Conservation (phyloP, 148 eudicot species). For the Rhododendron griersonianum region DNA sequence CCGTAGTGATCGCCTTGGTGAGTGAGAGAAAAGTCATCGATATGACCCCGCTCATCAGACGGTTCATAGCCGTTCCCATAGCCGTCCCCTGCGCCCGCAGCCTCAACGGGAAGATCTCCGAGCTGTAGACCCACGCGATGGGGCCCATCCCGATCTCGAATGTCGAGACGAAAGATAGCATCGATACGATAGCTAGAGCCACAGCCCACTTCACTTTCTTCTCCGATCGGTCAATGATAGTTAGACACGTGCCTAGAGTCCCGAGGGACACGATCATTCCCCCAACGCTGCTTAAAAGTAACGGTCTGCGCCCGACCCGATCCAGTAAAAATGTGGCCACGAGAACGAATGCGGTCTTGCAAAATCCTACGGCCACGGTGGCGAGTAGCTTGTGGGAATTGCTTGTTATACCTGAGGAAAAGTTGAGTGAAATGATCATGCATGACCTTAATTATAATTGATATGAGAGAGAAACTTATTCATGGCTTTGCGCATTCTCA, state of each 20-base stretch:
- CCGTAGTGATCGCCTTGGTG: slow-evolving; percentile 27
- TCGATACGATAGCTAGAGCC: slow-evolving; percentile 13
- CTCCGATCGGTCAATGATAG: slow-evolving; percentile 41
- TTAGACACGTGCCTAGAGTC: slow-evolving; percentile 30
- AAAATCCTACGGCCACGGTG: slow-evolving; percentile 30
- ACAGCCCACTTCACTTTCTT: slow-evolving; percentile 27
- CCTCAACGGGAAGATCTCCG: slow-evolving; percentile 69
- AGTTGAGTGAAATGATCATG: background rate
- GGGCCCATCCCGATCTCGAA: slow-evolving; percentile 81
- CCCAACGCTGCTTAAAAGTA: slow-evolving; percentile 18
- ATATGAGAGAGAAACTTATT: too few species aligned
- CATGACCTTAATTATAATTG: too few species aligned
- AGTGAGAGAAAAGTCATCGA: slow-evolving; percentile 44
- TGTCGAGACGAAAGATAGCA: slow-evolving; percentile 41
- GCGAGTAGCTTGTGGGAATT: slow-evolving; percentile 17
- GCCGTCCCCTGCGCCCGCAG: slow-evolving; percentile 39
- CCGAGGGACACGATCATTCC: slow-evolving; percentile 40
- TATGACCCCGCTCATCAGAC: slow-evolving; percentile 33
- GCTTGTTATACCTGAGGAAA: slow-evolving; percentile 17
- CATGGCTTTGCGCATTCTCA: too few species aligned
- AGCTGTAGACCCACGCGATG: slow-evolving; percentile 69
- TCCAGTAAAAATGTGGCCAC: slow-evolving; percentile 28
- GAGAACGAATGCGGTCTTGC: slow-evolving; percentile 24
- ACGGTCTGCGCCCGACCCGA: slow-evolving; percentile 25
- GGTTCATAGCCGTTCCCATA: slow-evolving; percentile 26